These are phyloP conservation scores for Salvia sclarea DNA, from an alignment of 305 asterid genomes.

Conservation along the genomic window DNA sequence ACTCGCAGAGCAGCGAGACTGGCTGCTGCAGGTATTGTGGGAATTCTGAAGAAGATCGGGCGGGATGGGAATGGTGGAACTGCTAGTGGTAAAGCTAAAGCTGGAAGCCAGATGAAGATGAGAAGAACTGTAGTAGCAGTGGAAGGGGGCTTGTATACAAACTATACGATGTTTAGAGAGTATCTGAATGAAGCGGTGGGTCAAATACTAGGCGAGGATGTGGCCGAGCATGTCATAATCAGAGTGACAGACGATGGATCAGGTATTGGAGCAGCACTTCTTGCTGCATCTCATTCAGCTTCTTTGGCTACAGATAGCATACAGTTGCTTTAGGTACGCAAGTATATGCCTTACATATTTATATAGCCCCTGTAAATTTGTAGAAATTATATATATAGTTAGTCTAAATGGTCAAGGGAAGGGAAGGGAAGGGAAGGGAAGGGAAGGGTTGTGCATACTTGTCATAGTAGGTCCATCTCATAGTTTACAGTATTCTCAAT, in stretches of 20 bases:
- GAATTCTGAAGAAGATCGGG: constrained; percentile 82
- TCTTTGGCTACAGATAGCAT: constrained; percentile 30
- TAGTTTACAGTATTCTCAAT: constrained; percentile 24
- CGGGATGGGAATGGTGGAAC: constrained; percentile 71
- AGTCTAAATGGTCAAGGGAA: constrained; percentile 9
- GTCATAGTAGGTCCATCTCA: constrained; percentile 33
- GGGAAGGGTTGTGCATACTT: constrained; percentile 39
- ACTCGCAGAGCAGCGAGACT: constrained; percentile 80
- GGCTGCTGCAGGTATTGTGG: constrained; percentile 87
- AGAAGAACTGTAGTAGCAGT: constrained; percentile 80
- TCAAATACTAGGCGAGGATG: constrained; percentile 69
- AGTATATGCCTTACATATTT: constrained; percentile 22
- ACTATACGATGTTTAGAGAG: constrained; percentile 68
- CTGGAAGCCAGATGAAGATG: constrained; percentile 39
- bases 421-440: constrained; percentile 31
- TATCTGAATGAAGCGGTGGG: constrained; percentile 70
- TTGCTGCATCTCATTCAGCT: constrained; percentile 72
- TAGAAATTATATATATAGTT: constrained; percentile 30
- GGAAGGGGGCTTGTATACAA: constrained; percentile 74
- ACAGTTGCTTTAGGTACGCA: constrained; percentile 40
- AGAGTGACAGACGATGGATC: constrained; percentile 73
- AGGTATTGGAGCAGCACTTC: constrained; percentile 86
- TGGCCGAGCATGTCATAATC: constrained; percentile 56
- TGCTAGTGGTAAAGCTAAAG: constrained; percentile 46
- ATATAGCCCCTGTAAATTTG: constrained; percentile 43